Base-by-base conservation (phyloP, 208 protist genomes). In the Borovskyia barvae region DNA sequence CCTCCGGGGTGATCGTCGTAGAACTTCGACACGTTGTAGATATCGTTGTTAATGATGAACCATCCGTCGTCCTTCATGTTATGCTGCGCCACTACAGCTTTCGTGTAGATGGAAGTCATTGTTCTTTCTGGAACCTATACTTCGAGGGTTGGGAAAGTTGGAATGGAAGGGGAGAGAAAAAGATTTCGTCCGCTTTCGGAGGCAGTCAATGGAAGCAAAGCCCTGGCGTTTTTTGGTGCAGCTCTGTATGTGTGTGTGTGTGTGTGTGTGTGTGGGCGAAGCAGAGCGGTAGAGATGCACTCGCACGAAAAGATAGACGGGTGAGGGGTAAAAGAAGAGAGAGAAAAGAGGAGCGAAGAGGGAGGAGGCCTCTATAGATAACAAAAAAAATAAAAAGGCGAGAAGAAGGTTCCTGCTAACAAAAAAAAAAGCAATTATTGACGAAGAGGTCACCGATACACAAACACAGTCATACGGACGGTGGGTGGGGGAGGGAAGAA, bases 1-100 rank as follows among this genome's bases (percentile, higher is more conserved):
- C 88, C 86, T 26, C 90, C 86, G 15, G 88, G 87, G 77, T 95
- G 88, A 51, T 85, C 72, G 26, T 89, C 74, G 60, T 80, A 77
- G 66, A 93, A 96, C 32, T 78, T 61, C 14, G 70, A 81, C 20
- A 96, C 76, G 45, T 93, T 65, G 48, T 82, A 92, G 24, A 95
- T 75, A 9, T 82, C 57, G 45, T 85, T 82, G 68, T 93, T 59
- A 35, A 96, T 80, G 49, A 92, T 81, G 41, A 91, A 75, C 87
- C 88, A 96, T 5, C 71, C 73, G 49, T 54, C 60, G 19, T 75
- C 61, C 52, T 70, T 75, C 5, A 39, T 57, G 66, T 80, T 82
- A 69, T 94, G 80, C 57, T 72, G 50, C 22, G 77, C 74, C 33
- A 94, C 76, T 37, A 92, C 58, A 3, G 63, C 76, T 39, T 53